Base-by-base conservation (phyloP, 352 stramenopile species). In the Globisporangium takayamanum region DNA sequence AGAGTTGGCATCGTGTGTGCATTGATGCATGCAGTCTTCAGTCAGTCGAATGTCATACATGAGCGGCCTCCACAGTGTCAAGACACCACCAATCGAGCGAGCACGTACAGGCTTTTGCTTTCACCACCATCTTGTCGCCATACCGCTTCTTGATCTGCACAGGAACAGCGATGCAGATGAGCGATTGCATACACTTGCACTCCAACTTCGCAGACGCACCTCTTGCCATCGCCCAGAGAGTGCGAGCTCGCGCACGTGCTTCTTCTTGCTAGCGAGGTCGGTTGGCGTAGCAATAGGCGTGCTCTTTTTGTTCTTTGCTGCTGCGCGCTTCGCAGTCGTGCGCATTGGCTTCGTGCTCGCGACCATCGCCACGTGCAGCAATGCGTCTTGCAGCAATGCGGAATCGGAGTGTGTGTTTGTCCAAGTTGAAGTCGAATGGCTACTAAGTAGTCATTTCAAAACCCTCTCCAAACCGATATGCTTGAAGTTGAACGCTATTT, bases 241-340 rank as follows among this genome's bases (percentile, higher is more conserved):
- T 22, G 79, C 78, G 44, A 92, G 55, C 41, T 90, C 77, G 26
- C 76, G 82, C 58, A 91, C 80, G 49, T 92, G 78, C 54, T 81
- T 77, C 61, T 91, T 91, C 69, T 94, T 94, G 30, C 59, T 62
- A 33, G 74, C 66, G 16, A 84, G 68, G 6, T 77, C 70, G 26
- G 28, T 57, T 15, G 56, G 61, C 11, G 44, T 42, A 56, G 25
- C 50, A 36, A 15, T 12, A 28, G 44, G 25, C n/a, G n/a, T 5
- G n/a, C 20, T 14, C 44, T 30, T 30, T n/a, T 25, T 49, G 44
- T 4, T 25, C 44, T 49, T 49, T 20, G n/a, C n/a, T 49, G 41
- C 41, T 12, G 33, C 33, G 7, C 33, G 33, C 33, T 39, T 39
- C 5, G 33, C 33, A 39, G 6, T 39, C 33, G 33, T 39, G 33